Evolutionary conservation across 208 protist genomes (phyloP), one percentile per base, ranked within the genome.

Genomic region (Crithidia thermophila): DNA sequence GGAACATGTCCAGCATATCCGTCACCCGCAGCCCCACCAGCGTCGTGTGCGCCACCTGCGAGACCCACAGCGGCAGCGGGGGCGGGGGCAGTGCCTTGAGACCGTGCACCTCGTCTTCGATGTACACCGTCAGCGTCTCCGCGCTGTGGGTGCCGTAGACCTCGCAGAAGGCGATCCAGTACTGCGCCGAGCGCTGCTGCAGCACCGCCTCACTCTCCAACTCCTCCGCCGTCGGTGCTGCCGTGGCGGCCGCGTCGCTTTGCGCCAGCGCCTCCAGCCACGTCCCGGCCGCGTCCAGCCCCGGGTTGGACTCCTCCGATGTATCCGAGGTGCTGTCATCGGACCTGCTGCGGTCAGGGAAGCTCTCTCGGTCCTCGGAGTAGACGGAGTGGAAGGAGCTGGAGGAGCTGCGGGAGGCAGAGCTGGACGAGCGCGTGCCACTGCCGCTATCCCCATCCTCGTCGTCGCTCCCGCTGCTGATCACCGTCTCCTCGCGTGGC

Each of bases 141-240:
- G 76, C 73, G 47, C 70, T 82, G 58, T 79, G 47, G 0, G 79
- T 92, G 67, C 88, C 88, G 68, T 93, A 94, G 4, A 94, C 86
- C 49, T 87, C 76, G 62, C 84, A 90, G 71, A 85, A 84, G 4
- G 86, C 83, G 14, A 85, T 71, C 84, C 84, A 94, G 62, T 91
- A 94, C 56, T 81, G 64, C 16, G 69, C 68, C 0, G 75, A 75
- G 6, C 81, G 81, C 62, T 81, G 74, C 53, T 76, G 73, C 49
- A 84, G 66, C 66, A 69, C 65, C 34, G 73, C 73, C 69, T 75
- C 69, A 6, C 61, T 58, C 62, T 75, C 69, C 55, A 75, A n/a
- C 61, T 75, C 61, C 39, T 62, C 69, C 11, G 69, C 69, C 0
- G 69, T 69, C 10, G 69, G 69, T 2, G 46, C 45, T 14, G 27